Conservation (phyloP, 352 stramenopile genomes). For the Pythium folliculosum region DNA sequence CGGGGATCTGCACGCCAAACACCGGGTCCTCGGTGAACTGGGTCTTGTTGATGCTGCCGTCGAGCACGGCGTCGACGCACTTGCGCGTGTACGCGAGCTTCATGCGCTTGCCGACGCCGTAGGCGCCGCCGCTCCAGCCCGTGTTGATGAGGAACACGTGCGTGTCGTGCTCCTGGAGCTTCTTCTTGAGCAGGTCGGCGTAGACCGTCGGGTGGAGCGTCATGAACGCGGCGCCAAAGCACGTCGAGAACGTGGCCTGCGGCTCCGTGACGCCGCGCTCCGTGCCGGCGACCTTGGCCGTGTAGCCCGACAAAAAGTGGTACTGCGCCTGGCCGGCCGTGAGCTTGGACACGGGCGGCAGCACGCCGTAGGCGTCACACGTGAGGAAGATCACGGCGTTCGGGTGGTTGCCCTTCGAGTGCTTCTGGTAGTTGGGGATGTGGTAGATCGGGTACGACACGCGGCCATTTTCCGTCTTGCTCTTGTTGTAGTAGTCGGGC, state of each 20-base stretch:
- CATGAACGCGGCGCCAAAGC: constrained; percentile 60
- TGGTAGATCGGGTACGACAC: constrained; percentile 64
- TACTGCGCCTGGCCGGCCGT: constrained; percentile 95
- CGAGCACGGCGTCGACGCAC: constrained; percentile 74
- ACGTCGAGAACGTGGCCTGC: constrained; percentile 56
- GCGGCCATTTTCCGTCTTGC: constrained; percentile 59
- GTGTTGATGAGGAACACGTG: constrained; percentile 90
- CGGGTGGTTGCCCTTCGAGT: constrained; percentile 52
- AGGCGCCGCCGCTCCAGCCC: constrained; percentile 94
- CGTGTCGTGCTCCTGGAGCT: constrained; percentile 50
- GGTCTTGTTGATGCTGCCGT: constrained; percentile 64
- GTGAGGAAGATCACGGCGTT: constrained; percentile 95
- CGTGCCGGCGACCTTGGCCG: constrained; percentile 56
- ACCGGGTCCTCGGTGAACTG: constrained; percentile 71
- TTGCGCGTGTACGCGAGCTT: constrained; percentile 88
- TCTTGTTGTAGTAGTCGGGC: constrained; percentile 60
- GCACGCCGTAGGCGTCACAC: constrained; percentile 95
- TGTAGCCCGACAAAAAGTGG: constrained; percentile 82
- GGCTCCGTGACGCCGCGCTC: constrained; percentile 57
- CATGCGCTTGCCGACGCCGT: constrained; percentile 97
- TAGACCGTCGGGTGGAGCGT: constrained; percentile 60
- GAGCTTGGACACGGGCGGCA: constrained; percentile 94
- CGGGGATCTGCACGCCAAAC: constrained; percentile 75
- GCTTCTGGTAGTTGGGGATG: constrained; percentile 52
- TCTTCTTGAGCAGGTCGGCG: constrained; percentile 59